phyloP scores from a whole-genome alignment of 2,329 filamentous ascomycete genomes.

The Pyrenophora graminea region DNA sequence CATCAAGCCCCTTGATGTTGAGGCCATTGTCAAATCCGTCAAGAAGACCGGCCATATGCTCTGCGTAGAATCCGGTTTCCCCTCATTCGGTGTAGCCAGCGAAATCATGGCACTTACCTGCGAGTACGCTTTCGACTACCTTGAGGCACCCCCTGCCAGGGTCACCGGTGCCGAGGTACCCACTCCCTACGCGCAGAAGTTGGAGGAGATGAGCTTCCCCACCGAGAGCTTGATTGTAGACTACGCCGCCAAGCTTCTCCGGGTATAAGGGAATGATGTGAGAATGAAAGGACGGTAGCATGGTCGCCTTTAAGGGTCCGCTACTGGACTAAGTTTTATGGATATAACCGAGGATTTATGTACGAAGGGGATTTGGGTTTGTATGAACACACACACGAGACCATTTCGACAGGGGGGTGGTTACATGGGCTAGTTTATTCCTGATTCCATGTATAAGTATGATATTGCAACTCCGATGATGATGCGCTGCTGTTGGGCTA shows the following conservation, averaged over 20 bases:
- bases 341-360: no score
- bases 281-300: no score
- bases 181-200: constrained; percentile 88
- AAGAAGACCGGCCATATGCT: constrained; percentile 97
- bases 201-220: constrained; percentile 96
- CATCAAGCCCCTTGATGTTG: constrained; percentile 93
- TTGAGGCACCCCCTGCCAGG: constrained; percentile 89
- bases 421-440: no score
- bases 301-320: no score
- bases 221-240: constrained; percentile 84
- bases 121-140: constrained; percentile 98
- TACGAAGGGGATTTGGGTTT: no score
- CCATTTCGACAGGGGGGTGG: no score
- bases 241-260: constrained; percentile 87
- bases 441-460: no score
- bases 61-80: constrained; percentile 93
- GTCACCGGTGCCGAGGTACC: constrained; percentile 97
- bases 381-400: no score
- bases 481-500: no score
- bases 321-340: no score
- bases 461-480: no score
- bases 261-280: constrained; percentile 59
- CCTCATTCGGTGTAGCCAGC: constrained; percentile 86
- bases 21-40: constrained; percentile 92
- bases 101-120: constrained; percentile 94